Percentiles rank a stretch among this genome's conserved stretches.
These are phyloP conservation scores for Xylogone sp. DNA, from an alignment of 2,329 filamentous ascomycete species.

Conservation along the genomic window DNA sequence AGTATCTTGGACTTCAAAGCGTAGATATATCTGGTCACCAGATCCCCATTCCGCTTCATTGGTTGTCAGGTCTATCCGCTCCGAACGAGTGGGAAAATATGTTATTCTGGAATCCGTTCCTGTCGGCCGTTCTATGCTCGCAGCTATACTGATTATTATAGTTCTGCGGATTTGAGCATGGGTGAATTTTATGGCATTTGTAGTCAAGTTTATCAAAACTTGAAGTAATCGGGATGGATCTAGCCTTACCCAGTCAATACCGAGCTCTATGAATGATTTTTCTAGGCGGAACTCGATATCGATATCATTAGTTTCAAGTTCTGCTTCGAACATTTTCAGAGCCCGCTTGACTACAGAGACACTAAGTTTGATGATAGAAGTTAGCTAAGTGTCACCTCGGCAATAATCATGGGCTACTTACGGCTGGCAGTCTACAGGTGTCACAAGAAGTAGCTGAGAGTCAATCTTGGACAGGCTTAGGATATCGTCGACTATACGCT, in stretches of 20 bases:
- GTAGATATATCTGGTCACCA: slow-evolving; percentile 67
- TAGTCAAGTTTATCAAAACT: slow-evolving; percentile 76
- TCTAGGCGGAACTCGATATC: slow-evolving; percentile 66
- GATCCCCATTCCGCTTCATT: slow-evolving; percentile 59
- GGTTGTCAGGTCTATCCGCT: slow-evolving; percentile 19
- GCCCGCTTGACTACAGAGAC: slow-evolving; percentile 62
- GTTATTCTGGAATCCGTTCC: slow-evolving; percentile 41
- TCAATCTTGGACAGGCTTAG: slow-evolving; percentile 67
- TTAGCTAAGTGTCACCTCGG: not conserved
- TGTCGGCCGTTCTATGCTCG: slow-evolving; percentile 28
- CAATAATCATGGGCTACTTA: slow-evolving; percentile 31
- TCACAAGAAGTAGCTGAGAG: slow-evolving; percentile 65
- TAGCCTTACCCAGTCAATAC: slow-evolving; percentile 68
- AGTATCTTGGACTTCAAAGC: slow-evolving; percentile 72
- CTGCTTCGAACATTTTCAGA: slow-evolving; percentile 76
- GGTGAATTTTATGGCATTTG: slow-evolving; percentile 83
- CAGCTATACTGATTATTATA: slow-evolving; percentile 37
- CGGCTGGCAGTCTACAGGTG: slow-evolving; percentile 66
- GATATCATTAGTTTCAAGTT: slow-evolving; percentile 69
- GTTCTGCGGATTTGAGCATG: slow-evolving; percentile 54
- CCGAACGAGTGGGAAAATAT: slow-evolving; percentile 30
- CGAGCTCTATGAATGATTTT: slow-evolving; percentile 60
- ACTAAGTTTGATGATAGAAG: not conserved
- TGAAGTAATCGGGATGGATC: slow-evolving; percentile 76
- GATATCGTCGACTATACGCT: slow-evolving; percentile 66